Percentiles rank a stretch among this genome's conserved stretches.
Evolutionary conservation across 2,329 filamentous ascomycete genomes (phyloP).

Genomic region (Elsinoe perseae): DNA sequence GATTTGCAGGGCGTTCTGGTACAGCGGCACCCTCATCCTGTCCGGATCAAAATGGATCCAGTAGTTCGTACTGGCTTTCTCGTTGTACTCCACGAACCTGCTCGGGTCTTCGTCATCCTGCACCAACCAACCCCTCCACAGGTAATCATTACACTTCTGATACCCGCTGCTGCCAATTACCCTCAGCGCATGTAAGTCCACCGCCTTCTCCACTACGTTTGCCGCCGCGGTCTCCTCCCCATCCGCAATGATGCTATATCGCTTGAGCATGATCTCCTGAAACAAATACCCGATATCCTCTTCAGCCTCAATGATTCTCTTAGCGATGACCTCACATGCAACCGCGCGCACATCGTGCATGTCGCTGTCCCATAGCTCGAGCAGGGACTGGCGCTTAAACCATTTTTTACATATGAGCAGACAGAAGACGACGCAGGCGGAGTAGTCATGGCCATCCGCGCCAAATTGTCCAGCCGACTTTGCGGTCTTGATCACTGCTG

Average conservation of each 20-base stretch:
- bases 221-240: constrained; percentile 63
- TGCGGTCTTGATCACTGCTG: constrained; percentile 69
- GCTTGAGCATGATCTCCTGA: constrained; percentile 72
- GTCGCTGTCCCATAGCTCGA: constrained; percentile 88
- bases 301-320: constrained; percentile 75
- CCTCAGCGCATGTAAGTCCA: constrained; percentile 80
- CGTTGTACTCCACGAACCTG: constrained; percentile 80
- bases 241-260: constrained; percentile 74
- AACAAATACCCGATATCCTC: constrained; percentile 72
- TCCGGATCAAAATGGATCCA: constrained; percentile 84
- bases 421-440: constrained; percentile 74
- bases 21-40: constrained; percentile 83
- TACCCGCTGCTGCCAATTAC: constrained; percentile 91
- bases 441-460: constrained; percentile 46
- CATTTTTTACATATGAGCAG: constrained; percentile 65
- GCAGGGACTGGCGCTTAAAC: constrained; percentile 69
- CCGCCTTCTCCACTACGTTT: constrained; percentile 88
- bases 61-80: constrained; percentile 71
- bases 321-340: constrained; percentile 88
- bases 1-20: constrained; percentile 86
- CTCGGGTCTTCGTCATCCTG: constrained; percentile 87
- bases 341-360: constrained; percentile 69
- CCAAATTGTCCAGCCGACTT: constrained; percentile 59
- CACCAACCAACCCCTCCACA: constrained; percentile 95
- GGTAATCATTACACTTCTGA: constrained; percentile 85